These are phyloP conservation scores for Aspergillus calidoustus DNA, from an alignment of 2,329 filamentous ascomycete species.

Conservation along the genomic window DNA sequence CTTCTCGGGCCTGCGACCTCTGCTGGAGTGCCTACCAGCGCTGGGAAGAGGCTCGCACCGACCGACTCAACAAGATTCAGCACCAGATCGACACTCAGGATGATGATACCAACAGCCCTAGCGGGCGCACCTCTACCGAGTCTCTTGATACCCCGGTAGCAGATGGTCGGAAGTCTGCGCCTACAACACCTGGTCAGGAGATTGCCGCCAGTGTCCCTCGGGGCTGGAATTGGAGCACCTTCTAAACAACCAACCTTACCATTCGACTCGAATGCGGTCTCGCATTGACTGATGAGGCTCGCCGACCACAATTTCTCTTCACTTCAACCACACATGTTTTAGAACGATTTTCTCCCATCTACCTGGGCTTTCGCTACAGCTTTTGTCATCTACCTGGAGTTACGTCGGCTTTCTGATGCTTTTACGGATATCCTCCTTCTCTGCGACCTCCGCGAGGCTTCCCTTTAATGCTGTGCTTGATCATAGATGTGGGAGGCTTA, in stretches of 20 bases:
- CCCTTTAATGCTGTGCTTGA: conserved; percentile 18
- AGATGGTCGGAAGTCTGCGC: conserved; percentile 28
- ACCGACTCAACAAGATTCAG: conserved; percentile 58
- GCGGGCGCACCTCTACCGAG: conserved; percentile 22
- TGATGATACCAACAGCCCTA: conserved; percentile 22
- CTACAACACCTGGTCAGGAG: conserved; percentile 40
- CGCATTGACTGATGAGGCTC: conserved; percentile 9
- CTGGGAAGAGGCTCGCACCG: conserved; percentile 56
- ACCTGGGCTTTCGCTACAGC: conserved; percentile 9
- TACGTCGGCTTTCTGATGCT: conserved; percentile 12
- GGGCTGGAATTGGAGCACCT: conserved; percentile 68
- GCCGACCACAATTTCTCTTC: conserved; percentile 15
- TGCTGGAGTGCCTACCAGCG: conserved; percentile 63
- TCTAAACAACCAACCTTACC: conserved; percentile 44
- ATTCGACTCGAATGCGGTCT: conserved; percentile 5
- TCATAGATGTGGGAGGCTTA: conserved; percentile 22
- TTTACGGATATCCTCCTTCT: conserved; percentile 13
- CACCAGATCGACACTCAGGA: conserved; percentile 37
- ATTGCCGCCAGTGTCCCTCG: conserved; percentile 60
- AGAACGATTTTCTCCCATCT: conserved; percentile 22
- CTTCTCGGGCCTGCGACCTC: conserved; percentile 63
- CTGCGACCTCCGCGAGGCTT: conserved; percentile 5
- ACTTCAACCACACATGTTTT: conserved; percentile 22
- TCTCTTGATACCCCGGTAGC: conserved; percentile 30
- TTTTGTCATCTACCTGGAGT: conserved; percentile 27